phyloP scores from a whole-genome alignment of 306 rosid genomes.

The Sesbania bispinosa region DNA sequence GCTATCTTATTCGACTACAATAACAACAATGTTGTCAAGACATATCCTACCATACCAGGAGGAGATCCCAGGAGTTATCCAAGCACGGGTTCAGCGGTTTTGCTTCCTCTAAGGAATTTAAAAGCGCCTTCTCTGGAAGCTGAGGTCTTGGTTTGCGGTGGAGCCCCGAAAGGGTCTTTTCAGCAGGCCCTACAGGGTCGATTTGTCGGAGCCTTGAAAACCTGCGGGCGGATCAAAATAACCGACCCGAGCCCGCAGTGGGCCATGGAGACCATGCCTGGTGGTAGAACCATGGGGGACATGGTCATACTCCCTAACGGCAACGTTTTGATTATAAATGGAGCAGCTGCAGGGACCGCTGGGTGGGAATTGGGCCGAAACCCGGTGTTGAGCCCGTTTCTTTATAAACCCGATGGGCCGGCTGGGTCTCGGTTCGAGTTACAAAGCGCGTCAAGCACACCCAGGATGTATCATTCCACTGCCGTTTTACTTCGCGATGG shows the following conservation, averaged over 20 bases:
- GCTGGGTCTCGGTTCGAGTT: slow-evolving; percentile 44
- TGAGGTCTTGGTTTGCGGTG: slow-evolving; percentile 75
- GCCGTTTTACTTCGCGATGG: slow-evolving; percentile 73
- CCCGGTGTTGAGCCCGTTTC: slow-evolving; percentile 49
- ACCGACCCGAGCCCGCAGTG: slow-evolving; percentile 60
- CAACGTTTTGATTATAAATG: slow-evolving; percentile 59
- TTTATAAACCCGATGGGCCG: slow-evolving; percentile 31
- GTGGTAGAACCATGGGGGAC: slow-evolving; percentile 57
- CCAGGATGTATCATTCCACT: slow-evolving; percentile 66
- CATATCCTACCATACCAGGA: slow-evolving; percentile 61
- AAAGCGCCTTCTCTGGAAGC: slow-evolving; percentile 27
- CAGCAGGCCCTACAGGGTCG: neutral
- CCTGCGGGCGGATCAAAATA: slow-evolving; percentile 55
- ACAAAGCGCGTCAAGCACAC: slow-evolving; percentile 45
- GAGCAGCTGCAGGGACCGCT: slow-evolving; percentile 43
- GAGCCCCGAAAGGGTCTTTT: slow-evolving; percentile 67
- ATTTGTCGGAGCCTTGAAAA: slow-evolving; percentile 44
- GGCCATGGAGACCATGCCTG: slow-evolving; percentile 69
- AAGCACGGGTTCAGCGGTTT: slow-evolving; percentile 66
- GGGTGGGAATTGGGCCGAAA: slow-evolving; percentile 58
- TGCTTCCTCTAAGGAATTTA: slow-evolving; percentile 52
- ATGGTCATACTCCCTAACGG: slow-evolving; percentile 72
- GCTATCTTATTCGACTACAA: slow-evolving; percentile 49
- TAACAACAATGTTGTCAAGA: slow-evolving; percentile 21
- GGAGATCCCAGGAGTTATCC: slow-evolving; percentile 75